Evolutionary conservation across 2,329 filamentous ascomycete genomes (phyloP), one percentile per base, ranked within the genome.

Genomic region (Phialophora expanda): DNA sequence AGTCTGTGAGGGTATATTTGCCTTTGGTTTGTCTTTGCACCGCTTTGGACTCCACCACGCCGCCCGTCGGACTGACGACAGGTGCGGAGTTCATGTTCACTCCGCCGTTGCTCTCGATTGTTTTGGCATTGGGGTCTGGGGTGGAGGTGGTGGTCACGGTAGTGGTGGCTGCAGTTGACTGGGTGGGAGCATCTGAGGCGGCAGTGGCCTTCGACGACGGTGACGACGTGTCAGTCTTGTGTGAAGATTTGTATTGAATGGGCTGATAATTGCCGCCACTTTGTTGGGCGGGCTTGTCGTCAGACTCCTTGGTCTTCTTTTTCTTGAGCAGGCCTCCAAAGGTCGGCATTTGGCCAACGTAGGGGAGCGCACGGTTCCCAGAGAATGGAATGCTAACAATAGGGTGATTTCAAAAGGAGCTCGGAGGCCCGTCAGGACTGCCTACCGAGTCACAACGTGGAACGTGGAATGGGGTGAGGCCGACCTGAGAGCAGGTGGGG

Each of bases 1-100:
- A 99, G 81, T 99, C 95, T 66, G 83, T 85, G 71, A 99, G 86
- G 50, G 93, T 93, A 81, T 99, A 99, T 85, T 98, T 98, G 71
- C 95, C 95, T 84, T 97, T 97, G 69, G 94, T 97, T 76, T 91
- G 87, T 73, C 93, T 81, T 48, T 78, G 70, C 51, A 75, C 66
- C 77, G 76, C 66, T 72, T 74, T 71, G 77, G 68, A 51, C 6
- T 72, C 75, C 69, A 73, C 77, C 60, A 67, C 48, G 62, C 69
- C 69, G 26, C 54, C 65, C 7, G 62, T 17, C 14, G 65, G 64
- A 54, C 62, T 69, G 64, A 54, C 69, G 56, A 69, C 56, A 53
- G 63, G 66, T 54, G 68, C 66, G 34, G 61, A 64, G 64, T 65
- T 71, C 71, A 72, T 72, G 66, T 68, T 69, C 66, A 68, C 26